These are phyloP conservation scores for Macrolepiota dolichaula DNA, from an alignment of 768 basidiomycete genomes.

Conservation along the genomic window DNA sequence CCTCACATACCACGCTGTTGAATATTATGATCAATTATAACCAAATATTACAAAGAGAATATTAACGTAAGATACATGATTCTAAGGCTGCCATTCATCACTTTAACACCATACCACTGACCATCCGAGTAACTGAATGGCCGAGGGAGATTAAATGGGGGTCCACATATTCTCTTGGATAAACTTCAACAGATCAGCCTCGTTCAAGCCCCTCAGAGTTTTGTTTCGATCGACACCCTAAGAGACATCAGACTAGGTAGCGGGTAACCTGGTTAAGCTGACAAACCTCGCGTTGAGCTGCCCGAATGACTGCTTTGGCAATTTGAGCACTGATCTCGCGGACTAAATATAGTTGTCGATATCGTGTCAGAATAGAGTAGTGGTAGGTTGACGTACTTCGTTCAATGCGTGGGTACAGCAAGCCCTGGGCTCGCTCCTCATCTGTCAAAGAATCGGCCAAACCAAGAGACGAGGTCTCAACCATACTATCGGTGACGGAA, in stretches of 20 bases:
- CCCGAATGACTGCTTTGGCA: slow-evolving; percentile 70
- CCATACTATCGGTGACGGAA: slow-evolving; percentile 80
- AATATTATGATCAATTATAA: neutral
- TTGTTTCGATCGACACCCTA: slow-evolving; percentile 53
- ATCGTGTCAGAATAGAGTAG: neutral
- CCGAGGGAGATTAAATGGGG: slow-evolving; percentile 13
- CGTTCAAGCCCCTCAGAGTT: slow-evolving; percentile 53
- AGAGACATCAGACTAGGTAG: neutral
- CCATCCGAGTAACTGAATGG: neutral
- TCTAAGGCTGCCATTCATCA: neutral
- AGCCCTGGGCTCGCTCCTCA: slow-evolving; percentile 61
- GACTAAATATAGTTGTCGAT: slow-evolving; percentile 31
- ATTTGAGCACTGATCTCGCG: slow-evolving; percentile 81
- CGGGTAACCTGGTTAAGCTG: neutral
- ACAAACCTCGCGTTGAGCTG: slow-evolving; percentile 65
- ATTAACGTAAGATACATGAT: neutral
- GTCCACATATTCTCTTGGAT: slow-evolving; percentile 76
- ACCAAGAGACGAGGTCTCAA: slow-evolving; percentile 82
- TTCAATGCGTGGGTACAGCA: slow-evolving; percentile 82
- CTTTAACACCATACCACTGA: too few species aligned
- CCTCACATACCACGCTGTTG: neutral
- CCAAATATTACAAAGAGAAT: neutral
- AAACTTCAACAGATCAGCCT: slow-evolving; percentile 50
- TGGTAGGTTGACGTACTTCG: slow-evolving; percentile 42
- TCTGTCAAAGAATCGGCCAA: slow-evolving; percentile 69